Conservation (phyloP, 164 flowering plant species). For the Amborella trichopoda region DNA sequence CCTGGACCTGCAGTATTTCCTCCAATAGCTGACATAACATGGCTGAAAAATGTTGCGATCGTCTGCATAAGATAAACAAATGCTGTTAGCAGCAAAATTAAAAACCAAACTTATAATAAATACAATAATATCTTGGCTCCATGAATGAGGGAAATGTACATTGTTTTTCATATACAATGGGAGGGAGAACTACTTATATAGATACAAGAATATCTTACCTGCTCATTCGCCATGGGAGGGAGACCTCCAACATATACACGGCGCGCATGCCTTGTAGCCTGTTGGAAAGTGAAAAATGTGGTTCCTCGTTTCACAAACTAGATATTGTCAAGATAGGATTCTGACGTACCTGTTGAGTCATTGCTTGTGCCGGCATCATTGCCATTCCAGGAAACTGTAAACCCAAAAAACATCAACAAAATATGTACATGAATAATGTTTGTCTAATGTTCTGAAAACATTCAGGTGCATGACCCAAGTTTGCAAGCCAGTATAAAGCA, state of each 20-base stretch:
- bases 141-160: too few relatives aligned
- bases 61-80: slow-evolving; percentile 26
- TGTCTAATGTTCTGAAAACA: too few relatives aligned
- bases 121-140: too few relatives aligned
- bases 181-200: background rate
- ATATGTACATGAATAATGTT: too few relatives aligned
- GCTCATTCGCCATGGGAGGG: slow-evolving; percentile 80
- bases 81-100: background rate
- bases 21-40: slow-evolving; percentile 70
- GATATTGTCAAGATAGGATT: too few relatives aligned
- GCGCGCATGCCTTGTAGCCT: slow-evolving; percentile 96
- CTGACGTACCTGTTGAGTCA: slow-evolving; percentile 73
- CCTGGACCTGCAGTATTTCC: slow-evolving; percentile 90
- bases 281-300: background rate
- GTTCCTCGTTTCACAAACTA: too few relatives aligned
- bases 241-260: slow-evolving; percentile 92
- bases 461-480: too few relatives aligned
- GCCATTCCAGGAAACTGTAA: slow-evolving; percentile 41
- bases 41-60: slow-evolving; percentile 69
- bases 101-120: too few relatives aligned
- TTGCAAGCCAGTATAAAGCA: too few relatives aligned
- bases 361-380: slow-evolving; percentile 55
- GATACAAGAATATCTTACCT: slow-evolving; percentile 29
- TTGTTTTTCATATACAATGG: background rate
- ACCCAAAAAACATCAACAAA: too few relatives aligned